Evolutionary conservation across 2,329 filamentous ascomycete species (phyloP), one percentile per base, ranked within the genome.

Genomic region (Nemania abortiva): DNA sequence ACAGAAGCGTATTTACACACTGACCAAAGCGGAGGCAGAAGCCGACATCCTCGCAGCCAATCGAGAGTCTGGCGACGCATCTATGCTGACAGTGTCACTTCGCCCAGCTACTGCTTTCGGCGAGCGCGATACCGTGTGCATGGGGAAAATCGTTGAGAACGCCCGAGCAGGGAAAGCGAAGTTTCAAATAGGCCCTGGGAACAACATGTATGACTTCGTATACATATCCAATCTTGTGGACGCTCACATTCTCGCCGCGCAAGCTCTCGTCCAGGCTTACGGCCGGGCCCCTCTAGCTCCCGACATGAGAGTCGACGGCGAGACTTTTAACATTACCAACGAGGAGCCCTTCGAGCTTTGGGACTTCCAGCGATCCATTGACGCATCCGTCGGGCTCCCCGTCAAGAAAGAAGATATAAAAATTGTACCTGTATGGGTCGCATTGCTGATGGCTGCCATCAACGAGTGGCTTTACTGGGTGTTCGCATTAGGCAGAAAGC

Each of bases 281-380:
- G 66, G 72, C 10, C 65, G 72, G n/a, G 67, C 74, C n/a, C 58
- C 70, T 24, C 72, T 66, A n/a, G 18, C 63, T 13, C n/a, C 53
- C 7, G 72, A 72, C 7, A 59, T 54, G 22, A 70, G 72, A 22
- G 75, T 80, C 10, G 79, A 79, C 34, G 79, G 79, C 3, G 72
- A 81, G 73, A 72, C 75, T 20, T 81, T 80, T 73, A 72, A 77
- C 66, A 72, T 81, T 56, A 78, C 79, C 56, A 79, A 81, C 65
- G 77, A 75, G 22, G 66, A 77, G 50, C 78, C 73, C 2, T 60
- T 75, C 6, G 67, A 69, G n/a, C 80, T 81, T 72, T 81, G 78
- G 79, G 76, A 76, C 22, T 80, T 79, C 63, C 69, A 73, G n/a
- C 72, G 75, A 15, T 42, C 68, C 5, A 65, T 74, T 37, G 74